Conservation (phyloP, 805 yeast genomes). For the Yarrowia keelungensis region DNA sequence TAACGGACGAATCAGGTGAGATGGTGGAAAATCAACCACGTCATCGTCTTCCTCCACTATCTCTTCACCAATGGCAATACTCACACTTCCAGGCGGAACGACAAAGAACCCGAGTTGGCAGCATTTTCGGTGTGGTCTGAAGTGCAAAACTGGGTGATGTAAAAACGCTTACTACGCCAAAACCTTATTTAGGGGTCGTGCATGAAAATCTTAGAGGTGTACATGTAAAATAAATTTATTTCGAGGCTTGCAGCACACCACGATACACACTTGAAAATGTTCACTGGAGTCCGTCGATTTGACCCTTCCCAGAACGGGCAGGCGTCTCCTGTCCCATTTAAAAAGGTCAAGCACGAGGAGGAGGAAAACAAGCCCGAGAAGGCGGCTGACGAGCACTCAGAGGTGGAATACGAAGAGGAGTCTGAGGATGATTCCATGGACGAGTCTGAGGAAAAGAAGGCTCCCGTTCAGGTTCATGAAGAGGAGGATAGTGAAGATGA, state of each 20-base stretch:
- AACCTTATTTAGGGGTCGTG: neutral
- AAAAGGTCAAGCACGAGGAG: constrained; percentile 35
- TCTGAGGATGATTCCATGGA: constrained; percentile 23
- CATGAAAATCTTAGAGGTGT: constrained; percentile 26
- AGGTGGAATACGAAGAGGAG: constrained; percentile 9
- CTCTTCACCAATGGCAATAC: constrained; percentile 28
- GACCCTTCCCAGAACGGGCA: constrained; percentile 28
- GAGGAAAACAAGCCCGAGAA: neutral
- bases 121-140: constrained; percentile 30
- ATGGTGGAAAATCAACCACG: neutral
- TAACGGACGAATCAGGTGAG: neutral
- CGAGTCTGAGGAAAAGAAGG: neutral
- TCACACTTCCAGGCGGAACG: constrained; percentile 56
- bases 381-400: constrained; percentile 2
- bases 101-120: constrained; percentile 38
- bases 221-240: constrained; percentile 14
- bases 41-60: neutral
- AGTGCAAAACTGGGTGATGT: constrained; percentile 17
- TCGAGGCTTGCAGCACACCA: constrained; percentile 12
- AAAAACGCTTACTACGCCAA: constrained; percentile 29
- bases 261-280: constrained; percentile 9
- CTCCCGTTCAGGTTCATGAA: constrained; percentile 3
- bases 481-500: constrained; percentile 30
- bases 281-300: constrained; percentile 37
- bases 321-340: constrained; percentile 3